Evolutionary conservation across 2,329 filamentous ascomycete genomes (phyloP), one percentile per base, ranked within the genome.

Genomic region (Aspergillus pseudoterreus): DNA sequence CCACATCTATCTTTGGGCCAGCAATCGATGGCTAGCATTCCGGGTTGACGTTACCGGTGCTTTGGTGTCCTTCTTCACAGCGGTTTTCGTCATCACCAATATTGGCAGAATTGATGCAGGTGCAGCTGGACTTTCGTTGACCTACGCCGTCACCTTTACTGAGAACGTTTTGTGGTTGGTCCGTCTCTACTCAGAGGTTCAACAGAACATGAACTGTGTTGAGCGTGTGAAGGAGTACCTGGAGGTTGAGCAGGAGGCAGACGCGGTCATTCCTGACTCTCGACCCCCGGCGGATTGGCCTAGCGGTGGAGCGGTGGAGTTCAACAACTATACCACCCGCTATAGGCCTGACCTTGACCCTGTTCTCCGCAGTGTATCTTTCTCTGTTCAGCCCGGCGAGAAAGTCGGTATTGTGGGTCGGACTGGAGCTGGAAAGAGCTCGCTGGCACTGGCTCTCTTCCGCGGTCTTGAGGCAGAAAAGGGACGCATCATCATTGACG

Each of bases 161-260:
- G 94, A 99, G 70, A 97, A 96, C 59, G 88, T 99, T 6, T 76
- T 99, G 15, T 99, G 94, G 94, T 85, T 97, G 50, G 92, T 99
- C 27, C 86, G 94, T 43, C 80, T 96, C 12, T 99, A 99, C 69
- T 87, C 92, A 0, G 84, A 89, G 66, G 96, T 97, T 64, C 94
- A 99, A 74, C 94, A 99, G 72, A 97, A 96, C 73, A 97, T 99
- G 94, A 99, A 99, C 73, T 92, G 92, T 2, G 92, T 97, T 45
- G 94, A 99, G 74, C 89, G 94, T 65, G 87, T 99, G 66, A 95
- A 96, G 75, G 94, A 99, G 69, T 99, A 97, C 66, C 82, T 97
- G 33, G 90, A 97, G 42, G 88, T 99, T 1, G 92, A 97, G 62
- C 92, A 96, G 69, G 94, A 99, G 73, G 92, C 94, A 1, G 78